Percentiles rank a stretch among this genome's conserved stretches.
These are phyloP conservation scores for Apophysomyces variabilis DNA, from an alignment of 371 early-diverging fungal species.

Conservation along the genomic window DNA sequence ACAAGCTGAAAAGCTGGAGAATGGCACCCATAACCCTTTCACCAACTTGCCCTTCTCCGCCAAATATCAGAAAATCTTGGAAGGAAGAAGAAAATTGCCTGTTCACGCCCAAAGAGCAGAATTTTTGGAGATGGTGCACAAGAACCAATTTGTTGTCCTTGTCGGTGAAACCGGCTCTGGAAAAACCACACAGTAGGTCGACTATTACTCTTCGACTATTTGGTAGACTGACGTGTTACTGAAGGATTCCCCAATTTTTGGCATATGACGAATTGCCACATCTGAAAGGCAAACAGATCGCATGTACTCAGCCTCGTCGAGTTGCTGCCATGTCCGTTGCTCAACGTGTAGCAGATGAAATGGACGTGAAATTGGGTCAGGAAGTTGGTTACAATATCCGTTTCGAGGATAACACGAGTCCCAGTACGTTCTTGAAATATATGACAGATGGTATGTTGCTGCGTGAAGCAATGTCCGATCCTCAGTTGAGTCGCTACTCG, in stretches of 20 bases:
- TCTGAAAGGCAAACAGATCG: constrained; percentile 86
- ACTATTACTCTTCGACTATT: not conserved
- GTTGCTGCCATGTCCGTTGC: constrained; percentile 99
- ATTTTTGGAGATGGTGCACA: constrained; percentile 85
- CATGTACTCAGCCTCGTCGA: constrained; percentile 98
- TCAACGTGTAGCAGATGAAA: constrained; percentile 93
- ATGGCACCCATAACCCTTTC: constrained; percentile 79
- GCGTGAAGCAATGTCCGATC: constrained; percentile 97
- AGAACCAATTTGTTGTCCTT: constrained; percentile 86
- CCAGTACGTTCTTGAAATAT: constrained; percentile 89
- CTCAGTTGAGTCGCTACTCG: constrained; percentile 81
- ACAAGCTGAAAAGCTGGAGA: constrained; percentile 75
- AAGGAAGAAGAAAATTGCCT: constrained; percentile 83
- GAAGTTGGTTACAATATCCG: constrained; percentile 98
- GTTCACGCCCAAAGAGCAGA: constrained; percentile 88
- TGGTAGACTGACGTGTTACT: not conserved
- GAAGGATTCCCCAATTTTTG: constrained; percentile 94
- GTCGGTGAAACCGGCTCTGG: constrained; percentile 92
- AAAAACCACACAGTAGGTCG: constrained; percentile 91
- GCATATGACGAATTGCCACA: constrained; percentile 91
- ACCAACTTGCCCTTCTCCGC: constrained; percentile 79
- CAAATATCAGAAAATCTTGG: constrained; percentile 83
- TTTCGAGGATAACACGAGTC: constrained; percentile 92
- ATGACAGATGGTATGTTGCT: constrained; percentile 99
- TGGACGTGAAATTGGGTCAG: constrained; percentile 88